A percentile compares a stretch with the other conserved stretches of the same genome.
Evolutionary conservation across 306 rosid genomes (phyloP).

Genomic region (Herpetospermum pedunculosum): DNA sequence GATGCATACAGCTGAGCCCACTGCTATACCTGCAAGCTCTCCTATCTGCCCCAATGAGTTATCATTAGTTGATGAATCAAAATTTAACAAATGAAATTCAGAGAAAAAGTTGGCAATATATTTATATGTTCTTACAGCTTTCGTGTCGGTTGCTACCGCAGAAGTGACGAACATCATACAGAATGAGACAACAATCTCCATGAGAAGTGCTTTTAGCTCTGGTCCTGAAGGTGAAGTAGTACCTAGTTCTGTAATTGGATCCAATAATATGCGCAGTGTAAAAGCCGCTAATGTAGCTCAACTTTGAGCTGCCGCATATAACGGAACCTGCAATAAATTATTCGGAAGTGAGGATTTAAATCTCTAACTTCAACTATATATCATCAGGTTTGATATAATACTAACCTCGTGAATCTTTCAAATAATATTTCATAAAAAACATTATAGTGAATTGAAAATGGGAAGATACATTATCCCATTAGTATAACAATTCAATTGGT

Average conservation of each 20-base stretch:
- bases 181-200: constrained; percentile 57
- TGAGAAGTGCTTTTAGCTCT: constrained; percentile 37
- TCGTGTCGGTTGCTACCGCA: constrained; percentile 62
- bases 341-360: too few species aligned
- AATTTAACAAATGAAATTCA: too few species aligned
- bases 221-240: constrained; percentile 57
- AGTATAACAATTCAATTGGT: too few species aligned
- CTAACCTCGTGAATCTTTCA: too few species aligned
- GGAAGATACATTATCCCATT: too few species aligned
- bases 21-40: constrained; percentile 66
- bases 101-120: too few species aligned
- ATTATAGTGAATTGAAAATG: too few species aligned
- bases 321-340: constrained; percentile 87
- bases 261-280: constrained; percentile 30
- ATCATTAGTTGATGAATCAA: not conserved
- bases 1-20: constrained; percentile 65
- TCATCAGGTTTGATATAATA: too few species aligned
- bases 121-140: constrained; percentile 57
- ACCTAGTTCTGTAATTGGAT: constrained; percentile 42
- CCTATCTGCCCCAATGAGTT: constrained; percentile 28
- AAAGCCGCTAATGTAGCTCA: constrained; percentile 69
- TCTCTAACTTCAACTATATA: too few species aligned
- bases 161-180: constrained; percentile 62
- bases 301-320: constrained; percentile 56
- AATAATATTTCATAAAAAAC: too few species aligned